phyloP scores from a whole-genome alignment of 2,329 filamentous ascomycete species.

The Nemania sp. region DNA sequence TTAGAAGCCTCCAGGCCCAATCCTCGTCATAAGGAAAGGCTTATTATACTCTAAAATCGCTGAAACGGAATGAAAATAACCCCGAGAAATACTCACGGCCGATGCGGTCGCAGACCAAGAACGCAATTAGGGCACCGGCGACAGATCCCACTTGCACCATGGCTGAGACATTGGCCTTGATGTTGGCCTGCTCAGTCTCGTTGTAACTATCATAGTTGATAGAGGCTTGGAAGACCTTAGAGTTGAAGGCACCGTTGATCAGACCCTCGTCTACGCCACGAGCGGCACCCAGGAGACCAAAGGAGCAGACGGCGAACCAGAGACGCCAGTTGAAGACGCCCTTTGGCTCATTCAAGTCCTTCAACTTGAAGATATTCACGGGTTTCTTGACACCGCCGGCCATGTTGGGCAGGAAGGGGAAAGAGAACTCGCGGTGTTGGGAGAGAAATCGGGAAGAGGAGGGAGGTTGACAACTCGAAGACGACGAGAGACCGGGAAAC shows the following conservation, averaged over 20 bases:
- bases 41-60: no score
- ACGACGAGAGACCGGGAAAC: not conserved
- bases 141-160: conserved; percentile 87
- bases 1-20: no score
- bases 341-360: conserved; percentile 73
- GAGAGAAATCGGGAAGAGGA: conserved; percentile 2
- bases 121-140: conserved; percentile 74
- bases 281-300: conserved; percentile 80
- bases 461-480: not conserved
- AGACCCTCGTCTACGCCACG: conserved; percentile 85
- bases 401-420: conserved; percentile 39
- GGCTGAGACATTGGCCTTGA: conserved; percentile 80
- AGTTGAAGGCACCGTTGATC: conserved; percentile 77
- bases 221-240: conserved; percentile 70
- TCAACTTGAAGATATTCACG: conserved; percentile 71
- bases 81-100: no score
- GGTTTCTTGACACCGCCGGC: conserved; percentile 52
- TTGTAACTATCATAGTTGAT: conserved; percentile 69
- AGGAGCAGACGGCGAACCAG: conserved; percentile 80
- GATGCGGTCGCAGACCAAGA: conserved; percentile 69
- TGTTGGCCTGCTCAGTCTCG: conserved; percentile 69
- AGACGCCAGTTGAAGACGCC: conserved; percentile 82
- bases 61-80: no score
- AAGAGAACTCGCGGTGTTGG: conserved; percentile 4
- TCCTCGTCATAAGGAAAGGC: no score